These are phyloP conservation scores for Angophora floribunda DNA, from an alignment of 345 rosid species.

Conservation along the genomic window DNA sequence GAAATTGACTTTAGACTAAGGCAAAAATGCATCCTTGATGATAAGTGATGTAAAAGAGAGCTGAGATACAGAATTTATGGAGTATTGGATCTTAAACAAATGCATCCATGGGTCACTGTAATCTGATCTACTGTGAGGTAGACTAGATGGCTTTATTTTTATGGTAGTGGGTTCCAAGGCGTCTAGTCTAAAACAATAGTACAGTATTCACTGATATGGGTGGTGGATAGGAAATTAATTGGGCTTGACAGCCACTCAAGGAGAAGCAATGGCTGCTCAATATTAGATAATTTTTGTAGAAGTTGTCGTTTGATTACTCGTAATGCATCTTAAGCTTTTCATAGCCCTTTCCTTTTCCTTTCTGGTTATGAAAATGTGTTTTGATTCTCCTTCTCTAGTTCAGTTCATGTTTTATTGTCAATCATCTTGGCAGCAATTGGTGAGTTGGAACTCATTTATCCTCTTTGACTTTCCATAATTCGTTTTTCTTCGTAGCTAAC, in stretches of 20 bases:
- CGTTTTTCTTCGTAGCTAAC: background rate
- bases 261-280: background rate
- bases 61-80: background rate
- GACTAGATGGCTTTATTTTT: background rate
- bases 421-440: background rate
- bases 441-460: background rate
- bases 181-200: background rate
- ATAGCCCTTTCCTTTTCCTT: background rate
- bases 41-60: background rate
- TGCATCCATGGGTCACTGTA: background rate
- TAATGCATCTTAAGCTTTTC: background rate
- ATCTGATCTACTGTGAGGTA: background rate
- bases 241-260: background rate
- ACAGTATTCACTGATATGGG: background rate
- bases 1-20: background rate
- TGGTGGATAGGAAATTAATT: background rate
- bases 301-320: background rate
- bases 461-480: background rate
- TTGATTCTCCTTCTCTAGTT: background rate
- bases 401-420: background rate
- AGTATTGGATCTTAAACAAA: background rate
- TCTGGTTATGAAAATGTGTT: background rate
- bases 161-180: background rate
- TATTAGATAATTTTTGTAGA: background rate
- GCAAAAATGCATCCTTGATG: background rate